These are phyloP conservation scores for Apiotrichum akiyoshidainum DNA, from an alignment of 1,284 basidiomycete species.

Conservation along the genomic window DNA sequence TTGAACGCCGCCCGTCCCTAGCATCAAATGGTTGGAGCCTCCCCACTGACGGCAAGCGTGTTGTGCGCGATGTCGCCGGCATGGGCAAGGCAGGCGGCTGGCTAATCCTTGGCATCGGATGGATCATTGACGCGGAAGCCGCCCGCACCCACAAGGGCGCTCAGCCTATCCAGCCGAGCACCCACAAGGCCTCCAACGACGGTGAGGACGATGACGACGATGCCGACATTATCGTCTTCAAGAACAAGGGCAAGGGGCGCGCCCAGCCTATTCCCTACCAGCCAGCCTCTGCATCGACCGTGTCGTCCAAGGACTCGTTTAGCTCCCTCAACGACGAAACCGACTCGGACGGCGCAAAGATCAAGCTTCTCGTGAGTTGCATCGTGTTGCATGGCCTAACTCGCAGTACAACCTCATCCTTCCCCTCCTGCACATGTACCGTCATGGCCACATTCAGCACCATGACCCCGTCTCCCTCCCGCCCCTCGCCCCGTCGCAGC, in stretches of 20 bases:
- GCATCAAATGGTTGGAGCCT: constrained; percentile 36
- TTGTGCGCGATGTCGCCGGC: constrained; percentile 38
- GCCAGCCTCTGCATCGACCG: not conserved
- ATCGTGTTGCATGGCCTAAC: constrained; percentile 3
- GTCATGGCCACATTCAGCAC: constrained; percentile 44
- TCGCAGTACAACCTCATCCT: constrained; percentile 39
- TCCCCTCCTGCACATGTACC: constrained; percentile 39
- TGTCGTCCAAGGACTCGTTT: constrained; percentile 15
- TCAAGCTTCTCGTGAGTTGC: constrained; percentile 37
- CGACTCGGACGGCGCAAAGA: not conserved
- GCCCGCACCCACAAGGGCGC: not conserved
- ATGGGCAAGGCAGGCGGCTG: constrained; percentile 46
- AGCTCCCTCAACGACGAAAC: constrained; percentile 8
- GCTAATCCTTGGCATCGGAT: constrained; percentile 42
- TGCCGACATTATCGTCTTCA: constrained; percentile 15
- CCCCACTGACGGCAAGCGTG: constrained; percentile 41
- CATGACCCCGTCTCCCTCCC: constrained; percentile 42
- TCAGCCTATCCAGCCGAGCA: not conserved
- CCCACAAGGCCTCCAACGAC: too few relatives aligned
- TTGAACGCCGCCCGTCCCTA: not conserved
- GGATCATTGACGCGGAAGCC: constrained; percentile 33
- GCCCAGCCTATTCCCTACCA: not conserved
- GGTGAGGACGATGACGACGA: constrained; percentile 2
- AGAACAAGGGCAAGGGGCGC: constrained; percentile 17
- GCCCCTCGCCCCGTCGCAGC: constrained; percentile 31